These are phyloP conservation scores for Hirsutella minnesotensis DNA, from an alignment of 2,329 filamentous ascomycete species.

Conservation along the genomic window DNA sequence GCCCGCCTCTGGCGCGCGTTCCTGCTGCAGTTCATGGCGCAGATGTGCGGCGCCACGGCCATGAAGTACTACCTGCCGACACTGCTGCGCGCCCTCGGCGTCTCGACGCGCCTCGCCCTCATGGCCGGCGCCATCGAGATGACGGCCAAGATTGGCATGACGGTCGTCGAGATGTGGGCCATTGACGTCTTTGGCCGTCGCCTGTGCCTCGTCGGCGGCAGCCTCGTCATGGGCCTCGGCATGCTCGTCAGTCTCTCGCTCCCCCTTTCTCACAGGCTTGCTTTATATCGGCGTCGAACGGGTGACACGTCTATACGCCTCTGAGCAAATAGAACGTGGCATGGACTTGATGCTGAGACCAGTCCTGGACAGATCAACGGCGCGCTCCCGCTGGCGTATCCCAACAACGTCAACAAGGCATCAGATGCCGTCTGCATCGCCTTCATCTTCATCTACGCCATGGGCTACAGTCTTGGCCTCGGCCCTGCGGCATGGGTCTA, in stretches of 20 bases:
- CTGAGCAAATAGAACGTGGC: no score
- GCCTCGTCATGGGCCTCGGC: constrained; percentile 38
- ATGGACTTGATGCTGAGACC: not conserved
- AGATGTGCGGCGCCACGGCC: constrained; percentile 46
- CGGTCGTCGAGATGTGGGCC: constrained; percentile 42
- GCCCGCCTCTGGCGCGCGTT: constrained; percentile 44
- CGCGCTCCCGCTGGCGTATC: constrained; percentile 36
- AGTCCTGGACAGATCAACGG: constrained; percentile 35
- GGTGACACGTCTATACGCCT: no score
- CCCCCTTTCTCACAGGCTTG: not conserved
- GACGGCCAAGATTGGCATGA: constrained; percentile 44
- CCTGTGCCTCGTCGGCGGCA: constrained; percentile 35
- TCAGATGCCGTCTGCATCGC: constrained; percentile 39
- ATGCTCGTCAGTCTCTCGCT: constrained; percentile 29
- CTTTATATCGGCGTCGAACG: no score
- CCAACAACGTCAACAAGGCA: constrained; percentile 31
- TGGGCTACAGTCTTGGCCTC: constrained; percentile 46
- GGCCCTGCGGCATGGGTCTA: constrained; percentile 48
- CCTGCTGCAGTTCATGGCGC: constrained; percentile 46
- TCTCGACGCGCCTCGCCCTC: constrained; percentile 33
- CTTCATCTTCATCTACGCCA: constrained; percentile 46
- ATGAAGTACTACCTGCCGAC: constrained; percentile 50
- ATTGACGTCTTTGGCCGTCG: constrained; percentile 41
- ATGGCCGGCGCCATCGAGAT: constrained; percentile 44
- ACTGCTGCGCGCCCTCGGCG: constrained; percentile 37